These are phyloP conservation scores for Diplotaxis tenuifolia DNA, from an alignment of 345 rosid species.

Conservation along the genomic window DNA sequence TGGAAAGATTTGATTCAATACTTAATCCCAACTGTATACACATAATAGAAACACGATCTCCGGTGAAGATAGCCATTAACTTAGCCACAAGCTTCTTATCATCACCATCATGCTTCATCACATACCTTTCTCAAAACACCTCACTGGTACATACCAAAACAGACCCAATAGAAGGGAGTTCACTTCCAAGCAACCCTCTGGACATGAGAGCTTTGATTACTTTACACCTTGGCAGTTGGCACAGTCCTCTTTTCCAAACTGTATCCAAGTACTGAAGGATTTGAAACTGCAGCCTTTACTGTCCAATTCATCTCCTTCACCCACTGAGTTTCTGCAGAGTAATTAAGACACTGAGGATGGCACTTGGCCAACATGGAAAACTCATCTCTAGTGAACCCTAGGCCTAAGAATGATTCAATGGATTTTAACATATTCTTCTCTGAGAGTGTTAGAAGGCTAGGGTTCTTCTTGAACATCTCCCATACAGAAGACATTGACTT, in stretches of 20 bases:
- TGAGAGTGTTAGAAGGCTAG: background rate
- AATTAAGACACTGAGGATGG: background rate
- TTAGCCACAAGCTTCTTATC: too few species aligned
- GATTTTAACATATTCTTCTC: slow-evolving; percentile 15
- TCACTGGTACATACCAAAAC: too few species aligned
- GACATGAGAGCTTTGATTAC: slow-evolving; percentile 7
- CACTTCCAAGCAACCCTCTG: background rate
- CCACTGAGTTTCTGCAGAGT: background rate
- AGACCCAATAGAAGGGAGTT: background rate
- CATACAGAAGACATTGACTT: background rate
- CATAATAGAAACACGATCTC: too few species aligned
- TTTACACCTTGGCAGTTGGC: background rate
- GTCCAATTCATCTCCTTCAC: slow-evolving; percentile 7
- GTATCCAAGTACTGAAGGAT: background rate
- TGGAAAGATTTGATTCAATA: too few species aligned
- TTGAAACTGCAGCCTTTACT: background rate
- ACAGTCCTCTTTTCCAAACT: slow-evolving; percentile 9
- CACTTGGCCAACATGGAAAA: background rate
- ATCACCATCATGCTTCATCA: too few species aligned
- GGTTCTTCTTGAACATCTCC: slow-evolving; percentile 34
- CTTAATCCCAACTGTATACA: too few species aligned
- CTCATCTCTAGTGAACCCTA: slow-evolving; percentile 14
- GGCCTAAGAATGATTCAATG: slow-evolving; percentile 28
- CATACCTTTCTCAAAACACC: too few species aligned
- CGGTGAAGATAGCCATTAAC: too few species aligned